Evolutionary conservation across 2,329 filamentous ascomycete genomes (phyloP).

Genomic region (Ceratocystis variospora): DNA sequence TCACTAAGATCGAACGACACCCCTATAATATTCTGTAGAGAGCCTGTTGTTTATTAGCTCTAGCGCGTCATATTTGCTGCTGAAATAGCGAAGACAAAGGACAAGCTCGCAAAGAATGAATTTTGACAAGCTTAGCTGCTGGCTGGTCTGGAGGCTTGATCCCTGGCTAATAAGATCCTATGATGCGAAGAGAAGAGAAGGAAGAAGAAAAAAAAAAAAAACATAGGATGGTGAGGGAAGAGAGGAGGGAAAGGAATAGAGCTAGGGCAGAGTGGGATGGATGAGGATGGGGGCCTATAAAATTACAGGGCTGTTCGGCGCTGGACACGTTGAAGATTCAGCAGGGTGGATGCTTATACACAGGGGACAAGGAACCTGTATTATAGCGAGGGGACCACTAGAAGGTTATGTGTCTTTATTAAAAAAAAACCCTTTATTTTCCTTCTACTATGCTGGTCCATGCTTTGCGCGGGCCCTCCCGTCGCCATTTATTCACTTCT

Average conservation of each 20-base stretch:
- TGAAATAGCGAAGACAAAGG: no score
- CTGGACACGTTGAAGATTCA: background rate
- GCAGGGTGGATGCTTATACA: background rate
- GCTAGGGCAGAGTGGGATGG: background rate
- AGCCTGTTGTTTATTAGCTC: no score
- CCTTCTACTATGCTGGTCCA: background rate
- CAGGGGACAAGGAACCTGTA: background rate
- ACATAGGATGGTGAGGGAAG: background rate
- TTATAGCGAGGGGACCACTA: background rate
- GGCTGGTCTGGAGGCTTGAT: background rate
- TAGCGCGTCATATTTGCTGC: no score
- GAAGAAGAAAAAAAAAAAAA: background rate
- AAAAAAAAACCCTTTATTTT: background rate
- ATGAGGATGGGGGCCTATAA: background rate
- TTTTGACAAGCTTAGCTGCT: background rate
- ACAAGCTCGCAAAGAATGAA: background rate
- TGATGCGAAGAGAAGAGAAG: background rate
- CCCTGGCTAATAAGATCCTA: background rate
- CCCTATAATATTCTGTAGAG: no score
- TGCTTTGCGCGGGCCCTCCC: conserved; percentile 1
- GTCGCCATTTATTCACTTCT: background rate
- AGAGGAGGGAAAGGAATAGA: background rate
- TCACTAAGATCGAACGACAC: no score
- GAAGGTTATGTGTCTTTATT: no score
- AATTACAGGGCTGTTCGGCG: background rate